Conservation (phyloP, 2,329 filamentous ascomycete genomes). For the Diaporthe sp. region DNA sequence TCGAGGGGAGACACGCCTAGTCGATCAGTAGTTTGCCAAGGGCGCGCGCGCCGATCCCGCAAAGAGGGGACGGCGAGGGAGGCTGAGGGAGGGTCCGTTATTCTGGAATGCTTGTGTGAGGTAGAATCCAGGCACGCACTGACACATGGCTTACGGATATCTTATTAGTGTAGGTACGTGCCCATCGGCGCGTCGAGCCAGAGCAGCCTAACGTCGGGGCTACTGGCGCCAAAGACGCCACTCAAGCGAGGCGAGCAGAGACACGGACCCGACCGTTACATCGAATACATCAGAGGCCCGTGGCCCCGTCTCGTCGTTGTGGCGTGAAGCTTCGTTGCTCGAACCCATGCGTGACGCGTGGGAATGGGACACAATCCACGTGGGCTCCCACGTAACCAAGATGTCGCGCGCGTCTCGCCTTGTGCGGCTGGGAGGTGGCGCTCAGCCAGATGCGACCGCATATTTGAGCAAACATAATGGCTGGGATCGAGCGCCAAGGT, state of each 20-base stretch:
- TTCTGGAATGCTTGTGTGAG: not conserved
- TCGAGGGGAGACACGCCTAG: not conserved
- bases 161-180: not conserved
- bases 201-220: not conserved
- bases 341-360: not conserved
- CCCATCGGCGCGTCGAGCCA: not conserved
- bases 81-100: not conserved
- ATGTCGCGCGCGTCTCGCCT: not conserved
- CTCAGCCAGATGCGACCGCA: not conserved
- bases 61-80: too few relatives aligned
- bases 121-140: not conserved
- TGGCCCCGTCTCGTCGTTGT: not conserved
- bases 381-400: not conserved
- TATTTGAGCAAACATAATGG: not conserved
- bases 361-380: not conserved
- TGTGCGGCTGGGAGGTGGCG: slow-evolving; percentile 9
- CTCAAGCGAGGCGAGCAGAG: not conserved
- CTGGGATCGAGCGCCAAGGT: not conserved
- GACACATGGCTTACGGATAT: not conserved
- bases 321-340: not conserved
- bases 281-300: not conserved
- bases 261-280: slow-evolving; percentile 6
- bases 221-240: not conserved
- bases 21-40: slow-evolving; percentile 7
- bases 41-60: slow-evolving; percentile 12